phyloP scores from a whole-genome alignment of 148 eudicot genomes.

The Nyssa sinensis region DNA sequence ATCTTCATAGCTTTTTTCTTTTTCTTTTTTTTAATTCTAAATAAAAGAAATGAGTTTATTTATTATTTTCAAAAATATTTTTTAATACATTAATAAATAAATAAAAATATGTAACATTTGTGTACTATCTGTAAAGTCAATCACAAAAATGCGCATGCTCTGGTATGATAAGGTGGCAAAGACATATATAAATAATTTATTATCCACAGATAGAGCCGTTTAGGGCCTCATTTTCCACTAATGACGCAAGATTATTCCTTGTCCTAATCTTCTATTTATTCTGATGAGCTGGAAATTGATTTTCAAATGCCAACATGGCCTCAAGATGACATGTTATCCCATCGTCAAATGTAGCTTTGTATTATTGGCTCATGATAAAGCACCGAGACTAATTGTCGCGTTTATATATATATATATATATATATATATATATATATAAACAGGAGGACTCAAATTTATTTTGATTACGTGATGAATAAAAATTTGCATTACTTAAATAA shows the following conservation, averaged over 20 bases:
- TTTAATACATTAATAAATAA: neutral
- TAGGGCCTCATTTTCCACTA: constrained; percentile 4
- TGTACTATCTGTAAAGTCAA: too few relatives aligned
- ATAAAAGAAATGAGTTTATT: too few relatives aligned
- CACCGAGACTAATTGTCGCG: neutral
- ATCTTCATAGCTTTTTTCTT: too few relatives aligned
- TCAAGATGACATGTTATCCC: constrained; percentile 9
- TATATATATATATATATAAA: neutral
- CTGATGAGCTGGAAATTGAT: too few relatives aligned
- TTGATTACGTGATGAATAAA: too few relatives aligned
- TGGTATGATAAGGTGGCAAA: neutral
- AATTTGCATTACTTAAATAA: constrained; percentile 4
- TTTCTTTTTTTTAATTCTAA: neutral
- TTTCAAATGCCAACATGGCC: constrained; percentile 8
- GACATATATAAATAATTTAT: neutral
- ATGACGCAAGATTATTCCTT: constrained; percentile 23
- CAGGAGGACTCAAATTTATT: too few relatives aligned
- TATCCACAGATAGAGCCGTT: neutral
- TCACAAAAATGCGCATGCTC: too few relatives aligned
- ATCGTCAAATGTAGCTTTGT: neutral
- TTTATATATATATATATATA: neutral
- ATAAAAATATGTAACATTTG: neutral
- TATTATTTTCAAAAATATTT: too few relatives aligned
- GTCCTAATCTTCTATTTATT: constrained; percentile 21
- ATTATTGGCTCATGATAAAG: constrained; percentile 8